These are phyloP conservation scores for Chrysochromulina parva DNA, from an alignment of 78 protist genomes.

Conservation along the genomic window DNA sequence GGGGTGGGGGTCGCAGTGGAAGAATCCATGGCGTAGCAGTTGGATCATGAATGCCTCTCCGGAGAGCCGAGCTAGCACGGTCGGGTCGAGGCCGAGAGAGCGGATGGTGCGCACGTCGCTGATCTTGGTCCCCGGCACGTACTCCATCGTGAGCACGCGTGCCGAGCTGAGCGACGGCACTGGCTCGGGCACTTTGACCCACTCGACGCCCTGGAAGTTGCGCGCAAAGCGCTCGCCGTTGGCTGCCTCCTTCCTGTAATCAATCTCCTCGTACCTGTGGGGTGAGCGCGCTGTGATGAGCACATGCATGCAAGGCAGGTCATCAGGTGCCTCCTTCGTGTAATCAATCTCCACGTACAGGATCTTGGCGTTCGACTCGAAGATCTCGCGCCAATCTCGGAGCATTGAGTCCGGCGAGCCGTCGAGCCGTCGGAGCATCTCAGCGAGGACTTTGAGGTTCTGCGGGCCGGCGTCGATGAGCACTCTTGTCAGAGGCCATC, in stretches of 20 bases:
- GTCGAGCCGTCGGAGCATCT: background rate
- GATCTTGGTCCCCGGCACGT: background rate
- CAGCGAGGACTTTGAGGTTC: background rate
- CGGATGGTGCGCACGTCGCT: background rate
- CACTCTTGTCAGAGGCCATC: background rate
- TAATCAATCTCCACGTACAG: slow-evolving; percentile 8
- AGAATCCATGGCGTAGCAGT: background rate
- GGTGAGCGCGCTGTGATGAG: background rate
- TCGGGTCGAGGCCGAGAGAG: background rate
- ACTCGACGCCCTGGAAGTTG: background rate
- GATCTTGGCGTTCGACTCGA: background rate
- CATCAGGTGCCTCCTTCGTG: background rate
- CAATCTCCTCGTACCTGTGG: no score
- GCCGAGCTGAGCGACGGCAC: background rate
- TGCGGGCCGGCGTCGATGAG: background rate
- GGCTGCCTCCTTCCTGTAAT: no score
- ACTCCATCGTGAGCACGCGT: slow-evolving; percentile 29
- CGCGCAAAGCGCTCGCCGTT: slow-evolving; percentile 3
- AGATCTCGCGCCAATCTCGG: background rate
- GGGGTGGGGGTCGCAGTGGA: slow-evolving; percentile 31
- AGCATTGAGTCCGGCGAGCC: background rate
- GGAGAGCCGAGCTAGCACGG: background rate
- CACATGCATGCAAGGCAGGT: no score
- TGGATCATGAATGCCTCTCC: background rate
- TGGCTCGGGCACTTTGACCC: background rate